phyloP scores from a whole-genome alignment of 306 rosid genomes.

The Fragaria nilgerrensis region DNA sequence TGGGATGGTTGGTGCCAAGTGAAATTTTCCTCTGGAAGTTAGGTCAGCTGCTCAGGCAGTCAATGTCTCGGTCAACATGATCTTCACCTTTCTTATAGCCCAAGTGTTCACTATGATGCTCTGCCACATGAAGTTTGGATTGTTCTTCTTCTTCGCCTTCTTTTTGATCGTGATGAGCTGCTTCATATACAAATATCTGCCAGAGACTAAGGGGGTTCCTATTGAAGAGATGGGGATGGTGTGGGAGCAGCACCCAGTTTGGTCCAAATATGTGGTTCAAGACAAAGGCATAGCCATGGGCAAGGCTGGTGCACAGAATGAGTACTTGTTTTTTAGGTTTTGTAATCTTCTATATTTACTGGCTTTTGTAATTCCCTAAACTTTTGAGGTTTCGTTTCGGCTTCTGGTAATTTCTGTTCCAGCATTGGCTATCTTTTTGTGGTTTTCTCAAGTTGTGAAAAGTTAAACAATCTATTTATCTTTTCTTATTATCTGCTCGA shows the following conservation, averaged over 20 bases:
- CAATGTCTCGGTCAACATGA: conserved; percentile 60
- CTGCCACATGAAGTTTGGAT: conserved; percentile 61
- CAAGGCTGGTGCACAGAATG: not conserved
- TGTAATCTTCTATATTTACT: not conserved
- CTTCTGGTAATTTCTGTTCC: not conserved
- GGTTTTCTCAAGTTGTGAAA: no score
- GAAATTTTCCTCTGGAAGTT: conserved; percentile 70
- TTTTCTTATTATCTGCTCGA: not conserved
- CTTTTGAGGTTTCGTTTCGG: not conserved
- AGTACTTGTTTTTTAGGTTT: not conserved
- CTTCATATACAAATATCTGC: conserved; percentile 52
- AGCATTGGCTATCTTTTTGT: no score
- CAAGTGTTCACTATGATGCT: conserved; percentile 67
- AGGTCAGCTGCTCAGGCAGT: conserved; percentile 63
- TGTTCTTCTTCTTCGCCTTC: conserved; percentile 62
- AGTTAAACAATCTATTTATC: no score
- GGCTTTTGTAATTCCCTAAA: not conserved
- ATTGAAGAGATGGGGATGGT: conserved; percentile 62
- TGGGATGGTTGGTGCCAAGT: conserved; percentile 82
- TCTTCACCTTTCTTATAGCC: conserved; percentile 59
- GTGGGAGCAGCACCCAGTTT: conserved; percentile 59
- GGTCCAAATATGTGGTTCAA: conserved; percentile 42
- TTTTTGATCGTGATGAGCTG: conserved; percentile 50
- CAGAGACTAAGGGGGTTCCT: conserved; percentile 71
- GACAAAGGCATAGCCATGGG: conserved; percentile 3